Evolutionary conservation across 352 stramenopile genomes (phyloP), one percentile per base, ranked within the genome.

Genomic region (Elongisporangium anandrum): DNA sequence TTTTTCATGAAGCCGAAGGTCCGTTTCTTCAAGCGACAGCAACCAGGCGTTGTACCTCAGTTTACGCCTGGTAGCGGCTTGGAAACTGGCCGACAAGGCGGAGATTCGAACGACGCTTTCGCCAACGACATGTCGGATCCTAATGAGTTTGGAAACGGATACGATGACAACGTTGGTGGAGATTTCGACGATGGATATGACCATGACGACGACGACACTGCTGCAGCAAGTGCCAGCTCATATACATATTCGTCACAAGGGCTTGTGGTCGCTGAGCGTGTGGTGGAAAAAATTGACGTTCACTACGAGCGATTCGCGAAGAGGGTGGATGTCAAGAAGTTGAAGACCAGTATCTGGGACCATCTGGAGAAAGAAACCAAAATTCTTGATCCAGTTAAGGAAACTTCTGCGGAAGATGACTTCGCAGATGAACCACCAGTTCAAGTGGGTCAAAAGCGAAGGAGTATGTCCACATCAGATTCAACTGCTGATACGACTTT

Each of bases 291-390:
- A 63, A 87, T 99, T 61, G 76, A 96, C 51, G 81, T 97, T 9
- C 75, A 92, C 54, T 98, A 98, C 65, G 96, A 97, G 23, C 93
- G 85, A 15, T 83, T 97, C 41, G 96, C 96, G 17, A 99, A 99
- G 67, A 95, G 96, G 57, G 96, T 99, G 16, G 96, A 99, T 68
- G 96, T 99, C 2, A 97, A 97, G 65, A 90, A 95, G 50, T 76
- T 99, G 13, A 99, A 99, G 76, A 79, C 83, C 4, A 96, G 95
- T 69, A 86, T 99, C 34, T 99, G 96, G 97, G 72, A 79, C 20
- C 79, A 90, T 19, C 63, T 94, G 19, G 81, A 87, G 57, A 77
- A 75, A 41, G 71, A 85, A 29, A 69, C 65, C 0, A 63, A 52
- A 13, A 49, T 76, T n/a, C 56, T 73, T 12, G 61, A 52, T 41